These are phyloP conservation scores for Allantophomopsis cytisporea DNA, from an alignment of 2,329 filamentous ascomycete genomes.

Conservation along the genomic window DNA sequence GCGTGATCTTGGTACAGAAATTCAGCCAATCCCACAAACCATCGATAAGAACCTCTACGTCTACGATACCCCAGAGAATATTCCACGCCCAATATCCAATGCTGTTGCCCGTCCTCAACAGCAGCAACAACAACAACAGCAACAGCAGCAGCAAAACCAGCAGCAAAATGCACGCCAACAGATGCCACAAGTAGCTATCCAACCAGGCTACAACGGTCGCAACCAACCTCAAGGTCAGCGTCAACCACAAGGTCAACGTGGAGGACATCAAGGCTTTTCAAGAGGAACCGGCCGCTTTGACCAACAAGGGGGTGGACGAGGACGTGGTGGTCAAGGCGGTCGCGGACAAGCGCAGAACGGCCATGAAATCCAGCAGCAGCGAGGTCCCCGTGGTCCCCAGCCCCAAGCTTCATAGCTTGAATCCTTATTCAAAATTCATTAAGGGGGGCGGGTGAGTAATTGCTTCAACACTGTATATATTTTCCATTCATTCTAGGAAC, in stretches of 20 bases:
- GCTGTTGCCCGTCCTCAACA: constrained; percentile 20
- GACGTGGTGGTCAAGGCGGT: constrained; percentile 14
- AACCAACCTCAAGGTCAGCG: constrained; percentile 12
- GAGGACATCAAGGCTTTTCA: background rate
- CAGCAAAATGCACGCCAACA: constrained; percentile 12
- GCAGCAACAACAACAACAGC: constrained; percentile 10
- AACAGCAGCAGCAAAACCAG: constrained; percentile 8
- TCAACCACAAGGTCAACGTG: constrained; percentile 6
- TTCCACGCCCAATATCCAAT: constrained; percentile 66
- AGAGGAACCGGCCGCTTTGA: background rate
- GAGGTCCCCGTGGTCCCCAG: constrained; percentile 17
- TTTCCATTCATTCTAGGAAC: background rate
- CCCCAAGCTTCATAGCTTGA: constrained; percentile 14
- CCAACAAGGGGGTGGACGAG: constrained; percentile 5
- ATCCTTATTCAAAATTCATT: background rate
- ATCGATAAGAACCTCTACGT: constrained; percentile 99
- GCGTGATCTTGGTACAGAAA: constrained; percentile 92
- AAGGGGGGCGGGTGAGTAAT: background rate
- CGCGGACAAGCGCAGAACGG: constrained; percentile 14
- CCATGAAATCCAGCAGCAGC: constrained; percentile 13
- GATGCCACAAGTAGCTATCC: constrained; percentile 10
- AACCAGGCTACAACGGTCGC: constrained; percentile 12
- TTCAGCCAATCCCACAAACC: constrained; percentile 82
- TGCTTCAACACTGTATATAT: background rate
- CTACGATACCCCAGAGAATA: constrained; percentile 90